These are phyloP conservation scores for Arthrobotrys sphaeroides DNA, from an alignment of 2,329 filamentous ascomycete species.

Conservation along the genomic window DNA sequence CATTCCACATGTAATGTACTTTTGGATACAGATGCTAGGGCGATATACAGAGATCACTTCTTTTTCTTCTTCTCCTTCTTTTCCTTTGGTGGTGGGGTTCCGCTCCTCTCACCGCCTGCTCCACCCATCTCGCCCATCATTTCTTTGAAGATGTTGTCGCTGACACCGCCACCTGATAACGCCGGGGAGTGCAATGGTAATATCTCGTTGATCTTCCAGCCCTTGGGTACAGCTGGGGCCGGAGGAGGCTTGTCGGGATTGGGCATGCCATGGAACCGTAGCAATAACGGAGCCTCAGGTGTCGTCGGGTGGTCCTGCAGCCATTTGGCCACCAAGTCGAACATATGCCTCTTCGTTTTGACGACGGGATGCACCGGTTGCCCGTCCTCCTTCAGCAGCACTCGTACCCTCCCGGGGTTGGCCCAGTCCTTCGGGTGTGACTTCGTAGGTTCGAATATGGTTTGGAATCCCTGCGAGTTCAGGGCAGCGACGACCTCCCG, in stretches of 20 bases:
- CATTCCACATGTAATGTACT: not conserved
- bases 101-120: conserved; percentile 60
- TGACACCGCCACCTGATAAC: conserved; percentile 90
- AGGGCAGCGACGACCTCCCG: conserved; percentile 89
- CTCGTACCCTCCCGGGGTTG: conserved; percentile 88
- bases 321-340: conserved; percentile 79
- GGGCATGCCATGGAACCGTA: conserved; percentile 78
- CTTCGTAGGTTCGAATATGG: conserved; percentile 89
- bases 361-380: conserved; percentile 65
- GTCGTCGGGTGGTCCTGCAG: conserved; percentile 81
- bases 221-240: conserved; percentile 77
- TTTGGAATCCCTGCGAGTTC: conserved; percentile 73
- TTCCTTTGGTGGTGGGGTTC: conserved; percentile 65
- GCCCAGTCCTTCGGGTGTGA: conserved; percentile 96
- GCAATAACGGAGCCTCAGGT: conserved; percentile 73
- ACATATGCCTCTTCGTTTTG: conserved; percentile 86
- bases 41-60: conserved; percentile 26
- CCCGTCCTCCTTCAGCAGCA: conserved; percentile 74
- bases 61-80: conserved; percentile 59
- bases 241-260: conserved; percentile 74
- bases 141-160: conserved; percentile 92
- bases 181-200: conserved; percentile 88
- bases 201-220: conserved; percentile 88
- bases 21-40: not conserved
- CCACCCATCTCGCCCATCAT: conserved; percentile 92